Conservation (phyloP, 192 early-diverging fungal genomes). For the Rhizoclosmatium sp. region DNA sequence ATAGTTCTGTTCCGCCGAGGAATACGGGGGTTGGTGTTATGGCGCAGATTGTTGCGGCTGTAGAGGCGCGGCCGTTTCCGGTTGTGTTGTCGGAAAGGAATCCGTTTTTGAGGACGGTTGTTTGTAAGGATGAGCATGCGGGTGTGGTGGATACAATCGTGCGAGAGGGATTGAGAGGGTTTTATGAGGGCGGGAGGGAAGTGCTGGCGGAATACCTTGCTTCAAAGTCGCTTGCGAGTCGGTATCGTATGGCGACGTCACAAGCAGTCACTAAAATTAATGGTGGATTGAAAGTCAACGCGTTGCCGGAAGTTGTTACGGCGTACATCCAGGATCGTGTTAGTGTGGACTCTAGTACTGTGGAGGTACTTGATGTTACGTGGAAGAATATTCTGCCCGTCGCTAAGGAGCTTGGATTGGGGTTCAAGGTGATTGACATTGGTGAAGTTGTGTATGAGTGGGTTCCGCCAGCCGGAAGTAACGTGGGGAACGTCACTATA, state of each 20-base stretch:
- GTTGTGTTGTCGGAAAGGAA: conserved; percentile 37
- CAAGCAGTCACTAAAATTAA: conserved; percentile 57
- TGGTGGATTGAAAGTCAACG: conserved; percentile 60
- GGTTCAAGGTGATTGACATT: conserved; percentile 6
- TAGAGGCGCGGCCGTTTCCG: conserved; percentile 42
- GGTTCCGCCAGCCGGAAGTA: conserved; percentile 1
- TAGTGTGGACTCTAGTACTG: conserved; percentile 20
- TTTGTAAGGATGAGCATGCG: conserved; percentile 35
- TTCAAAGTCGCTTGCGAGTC: not conserved
- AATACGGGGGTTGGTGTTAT: conserved; percentile 51
- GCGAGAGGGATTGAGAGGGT: not conserved
- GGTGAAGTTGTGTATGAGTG: not conserved
- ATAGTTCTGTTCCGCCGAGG: conserved; percentile 50
- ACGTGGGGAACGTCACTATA: not conserved
- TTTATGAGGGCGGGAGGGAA: not conserved
- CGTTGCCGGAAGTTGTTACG: conserved; percentile 47
- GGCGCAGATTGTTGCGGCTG: conserved; percentile 30
- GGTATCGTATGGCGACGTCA: conserved; percentile 47
- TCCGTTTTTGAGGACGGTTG: conserved; percentile 35
- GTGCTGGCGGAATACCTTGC: conserved; percentile 20
- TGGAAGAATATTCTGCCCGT: conserved; percentile 24
- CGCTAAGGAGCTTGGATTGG: conserved; percentile 7
- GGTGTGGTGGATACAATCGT: conserved; percentile 20
- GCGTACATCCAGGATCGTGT: conserved; percentile 51
- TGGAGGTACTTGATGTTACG: conserved; percentile 20